Conservation (phyloP, 2,329 filamentous ascomycete genomes). For the Calonectria hongkongensis region DNA sequence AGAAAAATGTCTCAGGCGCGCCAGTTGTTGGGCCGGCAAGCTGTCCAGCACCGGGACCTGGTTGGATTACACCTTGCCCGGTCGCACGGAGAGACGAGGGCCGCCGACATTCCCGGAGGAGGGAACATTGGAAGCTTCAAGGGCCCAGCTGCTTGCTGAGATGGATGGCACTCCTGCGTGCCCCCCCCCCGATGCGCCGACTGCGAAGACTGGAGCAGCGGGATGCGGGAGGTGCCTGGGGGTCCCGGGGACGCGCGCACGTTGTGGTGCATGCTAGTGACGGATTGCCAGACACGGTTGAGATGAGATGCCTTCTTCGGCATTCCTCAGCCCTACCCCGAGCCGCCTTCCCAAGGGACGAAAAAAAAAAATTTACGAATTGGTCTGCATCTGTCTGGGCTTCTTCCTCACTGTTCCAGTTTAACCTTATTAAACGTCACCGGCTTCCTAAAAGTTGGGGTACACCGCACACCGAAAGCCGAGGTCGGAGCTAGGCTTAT, state of each 20-base stretch:
- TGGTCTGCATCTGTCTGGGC: conserved; percentile 25
- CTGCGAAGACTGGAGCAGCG: conserved; percentile 13
- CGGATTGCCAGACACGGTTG: conserved; percentile 17
- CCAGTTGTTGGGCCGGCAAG: conserved; percentile 34
- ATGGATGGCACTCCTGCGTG: conserved; percentile 36
- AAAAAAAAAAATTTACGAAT: conserved; percentile 27
- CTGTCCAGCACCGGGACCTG: conserved; percentile 1
- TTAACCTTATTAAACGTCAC: conserved; percentile 44
- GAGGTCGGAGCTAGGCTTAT: conserved; percentile 51
- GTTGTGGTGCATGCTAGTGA: conserved; percentile 21
- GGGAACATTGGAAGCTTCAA: conserved; percentile 27
- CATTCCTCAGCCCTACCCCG: conserved; percentile 46
- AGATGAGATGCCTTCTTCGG: conserved; percentile 46
- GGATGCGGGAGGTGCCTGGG: conserved; percentile 28
- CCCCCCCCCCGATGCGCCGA: conserved; percentile 19
- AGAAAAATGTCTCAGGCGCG: conserved; percentile 45
- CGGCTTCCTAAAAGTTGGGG: conserved; percentile 36
- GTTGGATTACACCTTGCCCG: conserved; percentile 27
- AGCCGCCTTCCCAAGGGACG: conserved; percentile 20
- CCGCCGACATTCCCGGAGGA: conserved; percentile 3
- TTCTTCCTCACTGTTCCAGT: conserved; percentile 32
- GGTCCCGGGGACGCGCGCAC: not conserved
- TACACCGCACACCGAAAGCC: conserved; percentile 51
- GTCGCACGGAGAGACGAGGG: not conserved
- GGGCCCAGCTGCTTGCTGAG: conserved; percentile 1